Evolutionary conservation across 768 basidiomycete species (phyloP), one percentile per base, ranked within the genome.

Genomic region (Calocybe gangraenosa): DNA sequence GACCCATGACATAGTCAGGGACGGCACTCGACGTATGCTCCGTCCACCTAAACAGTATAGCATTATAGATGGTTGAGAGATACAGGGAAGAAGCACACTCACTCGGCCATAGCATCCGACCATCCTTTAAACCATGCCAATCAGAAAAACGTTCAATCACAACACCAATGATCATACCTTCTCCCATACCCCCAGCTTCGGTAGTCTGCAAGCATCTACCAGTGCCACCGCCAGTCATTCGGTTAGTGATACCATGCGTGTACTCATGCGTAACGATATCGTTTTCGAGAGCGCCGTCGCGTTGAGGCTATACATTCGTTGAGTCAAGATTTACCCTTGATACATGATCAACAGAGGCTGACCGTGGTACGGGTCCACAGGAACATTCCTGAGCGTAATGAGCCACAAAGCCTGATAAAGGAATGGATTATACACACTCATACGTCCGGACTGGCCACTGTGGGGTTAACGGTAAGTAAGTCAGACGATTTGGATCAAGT

Each of bases 131-230:
- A 31, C n/a, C n/a, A 40, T 9, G 15, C 2, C 11, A 40, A 13
- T 11, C 22, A 23, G 32, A 19, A 14, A 42, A 14, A 19, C 2
- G 7, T 18, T 6, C 7, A 14, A 7, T 17, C 17, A 3, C 9
- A 15, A 20, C 10, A 4, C 2, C 34, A 0, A 17, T 9, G 19
- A 66, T 68, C 75, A 67, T 69, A 49, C 81, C 81, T 66, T 85
- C 82, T 47, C 81, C 82, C 70, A 84, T 75, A 17, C 83, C 82
- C 30, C 80, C 80, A 25, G 81, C 69, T 57, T 84, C 83, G n/a
- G 69, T 68, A 9, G 72, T 78, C 50, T 79, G 77, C 48, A 84
- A 68, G 64, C 82, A 84, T 30, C 78, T 71, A 39, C 74, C 76
- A 28, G 74, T 77, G 22, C 72, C 77, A 37, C 78, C 77, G 25